Conservation (phyloP, 2,329 filamentous ascomycete species). For the Monilinia fructigena region DNA sequence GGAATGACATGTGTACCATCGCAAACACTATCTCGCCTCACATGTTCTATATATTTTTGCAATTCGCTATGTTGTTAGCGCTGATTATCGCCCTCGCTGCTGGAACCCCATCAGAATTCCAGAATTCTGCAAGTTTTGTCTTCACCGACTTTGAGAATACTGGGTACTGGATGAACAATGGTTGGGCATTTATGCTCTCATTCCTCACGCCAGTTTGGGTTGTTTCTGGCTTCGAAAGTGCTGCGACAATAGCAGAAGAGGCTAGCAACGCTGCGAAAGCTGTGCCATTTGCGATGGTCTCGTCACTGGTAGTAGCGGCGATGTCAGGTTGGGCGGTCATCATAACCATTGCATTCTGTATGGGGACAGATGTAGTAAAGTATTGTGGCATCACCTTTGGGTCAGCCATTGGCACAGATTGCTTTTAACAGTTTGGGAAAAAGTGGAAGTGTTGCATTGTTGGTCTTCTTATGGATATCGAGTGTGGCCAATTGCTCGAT, state of each 20-base stretch:
- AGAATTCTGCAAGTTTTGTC: slow-evolving; percentile 37
- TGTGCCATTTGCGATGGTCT: slow-evolving; percentile 40
- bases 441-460: slow-evolving; percentile 46
- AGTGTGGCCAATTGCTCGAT: slow-evolving; percentile 40
- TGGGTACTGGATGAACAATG: slow-evolving; percentile 37
- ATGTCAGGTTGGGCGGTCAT: slow-evolving; percentile 56
- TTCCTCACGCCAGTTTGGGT: slow-evolving; percentile 41
- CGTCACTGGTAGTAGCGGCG: slow-evolving; percentile 34
- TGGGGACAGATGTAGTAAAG: slow-evolving; percentile 48
- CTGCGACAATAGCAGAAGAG: slow-evolving; percentile 40
- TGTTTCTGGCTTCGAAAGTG: slow-evolving; percentile 38
- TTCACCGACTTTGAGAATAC: slow-evolving; percentile 38
- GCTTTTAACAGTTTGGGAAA: slow-evolving; percentile 58
- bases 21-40: slow-evolving; percentile 35
- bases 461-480: slow-evolving; percentile 38
- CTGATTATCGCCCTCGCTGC: slow-evolving; percentile 37
- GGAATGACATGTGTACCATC: slow-evolving; percentile 40
- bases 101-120: slow-evolving; percentile 34
- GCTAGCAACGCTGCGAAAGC: slow-evolving; percentile 39
- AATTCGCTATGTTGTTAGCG: slow-evolving; percentile 38
- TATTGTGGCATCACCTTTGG: slow-evolving; percentile 49
- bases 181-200: slow-evolving; percentile 40
- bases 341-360: slow-evolving; percentile 57
- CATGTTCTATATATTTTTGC: slow-evolving; percentile 37
- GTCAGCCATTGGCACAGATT: slow-evolving; percentile 56